These are phyloP conservation scores for Aspergillus pseudoviridinutans DNA, from an alignment of 2,329 filamentous ascomycete species.

Conservation along the genomic window DNA sequence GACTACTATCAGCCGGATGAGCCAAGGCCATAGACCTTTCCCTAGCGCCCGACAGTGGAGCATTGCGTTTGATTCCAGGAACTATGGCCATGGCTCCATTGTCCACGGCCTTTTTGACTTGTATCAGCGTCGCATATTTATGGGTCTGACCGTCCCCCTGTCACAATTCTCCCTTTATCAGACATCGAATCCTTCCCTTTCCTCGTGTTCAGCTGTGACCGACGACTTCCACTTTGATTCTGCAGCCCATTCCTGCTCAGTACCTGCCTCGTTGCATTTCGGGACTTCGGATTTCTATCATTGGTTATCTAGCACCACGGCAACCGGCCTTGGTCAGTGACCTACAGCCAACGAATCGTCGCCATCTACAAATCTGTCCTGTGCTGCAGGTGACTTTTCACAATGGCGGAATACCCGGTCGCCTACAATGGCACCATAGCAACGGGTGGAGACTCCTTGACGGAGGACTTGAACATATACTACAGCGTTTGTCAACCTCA, in stretches of 20 bases:
- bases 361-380: background rate
- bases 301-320: background rate
- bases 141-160: slow-evolving; percentile 7
- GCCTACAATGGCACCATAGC: slow-evolving; percentile 59
- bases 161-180: background rate
- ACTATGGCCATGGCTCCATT: slow-evolving; percentile 9
- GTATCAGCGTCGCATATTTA: slow-evolving; percentile 15
- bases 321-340: background rate
- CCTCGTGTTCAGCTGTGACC: background rate
- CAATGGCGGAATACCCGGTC: slow-evolving; percentile 38
- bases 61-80: slow-evolving; percentile 10
- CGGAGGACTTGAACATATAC: slow-evolving; percentile 74
- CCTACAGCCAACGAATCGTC: background rate
- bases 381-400: slow-evolving; percentile 4
- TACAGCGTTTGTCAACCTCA: slow-evolving; percentile 53
- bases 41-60: slow-evolving; percentile 23
- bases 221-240: background rate
- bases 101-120: slow-evolving; percentile 12
- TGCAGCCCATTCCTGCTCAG: background rate
- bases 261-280: background rate
- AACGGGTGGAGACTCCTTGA: slow-evolving; percentile 63
- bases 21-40: slow-evolving; percentile 13
- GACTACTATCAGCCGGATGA: slow-evolving; percentile 19
- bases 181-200: background rate
- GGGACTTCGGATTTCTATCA: background rate